These are phyloP conservation scores for Coccomyxa sp. DNA, from an alignment of 139 green algal species.

Conservation along the genomic window DNA sequence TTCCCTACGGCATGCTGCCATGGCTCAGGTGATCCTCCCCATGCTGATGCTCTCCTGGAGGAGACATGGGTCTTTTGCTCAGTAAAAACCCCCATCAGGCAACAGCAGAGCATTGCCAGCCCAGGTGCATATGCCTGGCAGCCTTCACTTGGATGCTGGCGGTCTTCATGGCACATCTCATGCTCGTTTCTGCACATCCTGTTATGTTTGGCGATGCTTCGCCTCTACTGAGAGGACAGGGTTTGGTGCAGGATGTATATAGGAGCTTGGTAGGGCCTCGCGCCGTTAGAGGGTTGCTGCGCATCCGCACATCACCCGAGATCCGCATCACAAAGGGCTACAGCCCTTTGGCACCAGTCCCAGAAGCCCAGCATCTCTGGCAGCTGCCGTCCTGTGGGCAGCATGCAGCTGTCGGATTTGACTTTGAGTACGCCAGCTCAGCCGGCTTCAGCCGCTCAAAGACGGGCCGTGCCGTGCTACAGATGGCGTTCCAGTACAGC, in stretches of 20 bases:
- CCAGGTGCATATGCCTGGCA: too few species aligned
- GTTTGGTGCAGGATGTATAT: constrained; percentile 77
- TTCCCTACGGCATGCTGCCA: constrained; percentile 25
- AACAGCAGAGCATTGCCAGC: too few species aligned
- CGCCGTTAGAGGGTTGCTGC: constrained; percentile 61
- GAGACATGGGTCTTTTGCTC: too few species aligned
- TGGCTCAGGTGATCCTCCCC: constrained; percentile 48
- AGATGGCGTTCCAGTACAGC: constrained; percentile 76
- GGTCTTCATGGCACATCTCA: too few species aligned
- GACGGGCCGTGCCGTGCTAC: constrained; percentile 24
- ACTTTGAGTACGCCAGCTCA: constrained; percentile 49
- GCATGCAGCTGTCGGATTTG: constrained; percentile 64
- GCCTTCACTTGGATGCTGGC: too few species aligned
- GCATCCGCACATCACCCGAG: constrained; percentile 65
- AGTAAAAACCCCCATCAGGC: too few species aligned
- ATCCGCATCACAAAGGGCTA: constrained; percentile 61
- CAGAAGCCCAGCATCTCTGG: constrained; percentile 66
- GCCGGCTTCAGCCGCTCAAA: constrained; percentile 27
- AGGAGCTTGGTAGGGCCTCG: constrained; percentile 51
- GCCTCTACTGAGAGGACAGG: neutral
- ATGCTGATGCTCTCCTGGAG: too few species aligned
- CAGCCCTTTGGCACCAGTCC: constrained; percentile 54
- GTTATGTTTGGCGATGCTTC: too few species aligned
- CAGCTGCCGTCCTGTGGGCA: constrained; percentile 63
- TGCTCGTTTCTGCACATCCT: too few species aligned